Percentiles rank a stretch among this genome's conserved stretches.
Evolutionary conservation across 331 rosid species (phyloP).

Genomic region (Erythrophleum ivorense): DNA sequence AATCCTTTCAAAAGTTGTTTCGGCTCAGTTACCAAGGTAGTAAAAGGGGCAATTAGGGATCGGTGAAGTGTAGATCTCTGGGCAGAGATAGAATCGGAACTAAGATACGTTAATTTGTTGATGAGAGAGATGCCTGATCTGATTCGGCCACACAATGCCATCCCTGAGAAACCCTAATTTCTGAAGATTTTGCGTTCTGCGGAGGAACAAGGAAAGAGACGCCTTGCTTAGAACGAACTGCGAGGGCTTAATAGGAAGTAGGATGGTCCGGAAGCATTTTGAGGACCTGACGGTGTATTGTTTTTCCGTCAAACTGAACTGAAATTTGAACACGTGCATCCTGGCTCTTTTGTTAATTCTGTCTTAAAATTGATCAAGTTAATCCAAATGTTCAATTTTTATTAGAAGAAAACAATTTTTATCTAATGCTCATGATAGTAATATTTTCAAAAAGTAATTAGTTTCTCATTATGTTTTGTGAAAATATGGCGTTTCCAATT

Average conservation of each 20-base stretch:
- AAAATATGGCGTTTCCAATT: too few species aligned
- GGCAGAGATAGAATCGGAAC: constrained; percentile 48
- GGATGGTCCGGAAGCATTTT: neutral
- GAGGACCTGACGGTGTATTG: neutral
- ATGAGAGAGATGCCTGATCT: constrained; percentile 72
- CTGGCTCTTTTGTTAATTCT: neutral
- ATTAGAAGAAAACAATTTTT: too few species aligned
- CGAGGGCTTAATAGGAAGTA: neutral
- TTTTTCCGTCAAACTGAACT: neutral
- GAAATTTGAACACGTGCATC: neutral
- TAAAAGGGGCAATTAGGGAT: constrained; percentile 48
- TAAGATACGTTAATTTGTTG: constrained; percentile 49
- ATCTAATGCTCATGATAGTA: too few species aligned
- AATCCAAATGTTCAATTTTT: too few species aligned
- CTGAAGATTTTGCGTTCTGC: constrained; percentile 18
- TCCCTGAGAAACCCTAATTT: constrained; percentile 61
- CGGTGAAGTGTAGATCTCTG: constrained; percentile 53
- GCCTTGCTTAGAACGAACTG: neutral
- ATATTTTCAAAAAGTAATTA: too few species aligned
- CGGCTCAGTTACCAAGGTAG: constrained; percentile 50
- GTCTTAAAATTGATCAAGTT: neutral
- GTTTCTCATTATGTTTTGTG: too few species aligned
- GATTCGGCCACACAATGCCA: constrained; percentile 75
- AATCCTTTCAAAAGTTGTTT: neutral
- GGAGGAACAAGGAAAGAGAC: neutral